Base-by-base conservation (phyloP, 257 asterid genomes). In the Capsicum pubescens region DNA sequence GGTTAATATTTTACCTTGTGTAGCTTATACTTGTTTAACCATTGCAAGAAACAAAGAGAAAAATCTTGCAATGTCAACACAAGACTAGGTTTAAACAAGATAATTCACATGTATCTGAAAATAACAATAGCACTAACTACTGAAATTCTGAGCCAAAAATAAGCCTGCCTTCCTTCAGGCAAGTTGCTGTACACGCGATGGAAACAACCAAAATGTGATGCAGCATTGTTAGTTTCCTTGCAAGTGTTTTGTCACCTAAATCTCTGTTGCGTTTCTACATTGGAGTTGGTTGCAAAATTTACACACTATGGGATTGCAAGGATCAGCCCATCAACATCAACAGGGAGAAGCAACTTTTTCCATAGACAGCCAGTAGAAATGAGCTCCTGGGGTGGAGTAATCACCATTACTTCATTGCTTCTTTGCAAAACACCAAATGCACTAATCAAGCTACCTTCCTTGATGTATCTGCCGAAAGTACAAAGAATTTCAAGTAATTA, bases 311-410 rank as follows among this genome's bases (percentile, higher is more conserved):
- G 88, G 52, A 70, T 42, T 19, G 88, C 88, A 15, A 90, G 61
- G 39, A 87, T 78, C 21, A 90, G 79, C 2, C 91, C 93, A 84
- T 90, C 88, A 36, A 84, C 56, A 68, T 90, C 93, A 14, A 82
- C 81, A 1, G 93, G 91, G 15, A 90, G 85, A 48, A 88, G 88
- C 57, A 90, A 84, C 79, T 86, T 89, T 48, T 36, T 66, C 91
- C 90, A 88, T 32, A 81, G 59, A 80, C 90, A 89, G 36, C 91
- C 90, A 0, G 91, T 87, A 7, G 89, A 90, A 60, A 85, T 71
- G n/a, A 85, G 35, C 70, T 87, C 90, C 19, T 80, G 86, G 0
- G 89, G 91, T 74, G 84, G 84, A 61, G 82, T 87, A 3, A 90
- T 82, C 89, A 84, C 85, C 58, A 85, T 56, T 14, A 39, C 64